Evolutionary conservation across 768 basidiomycete genomes (phyloP), one percentile per base, ranked within the genome.

Genomic region (Polyporus arcularius): DNA sequence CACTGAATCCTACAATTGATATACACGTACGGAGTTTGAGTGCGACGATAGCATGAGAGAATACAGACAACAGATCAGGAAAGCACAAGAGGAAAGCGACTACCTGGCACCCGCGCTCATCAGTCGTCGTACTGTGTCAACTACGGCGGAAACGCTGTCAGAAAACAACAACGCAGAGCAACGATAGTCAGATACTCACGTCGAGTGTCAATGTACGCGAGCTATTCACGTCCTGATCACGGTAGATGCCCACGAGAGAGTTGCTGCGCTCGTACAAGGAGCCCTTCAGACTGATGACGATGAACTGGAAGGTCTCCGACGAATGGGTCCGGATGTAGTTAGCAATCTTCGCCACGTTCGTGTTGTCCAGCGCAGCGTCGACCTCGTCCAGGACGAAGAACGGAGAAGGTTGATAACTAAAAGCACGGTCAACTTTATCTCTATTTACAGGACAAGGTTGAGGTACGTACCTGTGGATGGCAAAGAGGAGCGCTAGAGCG

Each of bases 361-460:
- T 97, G 72, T 98, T 96, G 76, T 98, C 96, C 42, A 98, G 81
- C 0, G 97, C 96, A 11, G 97, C 97, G 66, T 98, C 96, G 28
- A 97, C 94, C 75, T 98, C 96, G 70, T 98, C 96, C n/a, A 98
- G 81, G 14, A 98, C 96, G 72, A 98, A 98, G 80, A 98, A 98
- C 0, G 96, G 96, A 3, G 96, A 92, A 0, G 96, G 96, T 71
- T 96, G 95, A 72, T 93, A 98, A 67, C 96, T 96, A 60, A 38
- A 41, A 9, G 42, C 12, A 51, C n/a, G 5, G 32, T 49, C 16
- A 18, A 12, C 21, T 3, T 11, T 8, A 31, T 28, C 43, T 46
- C 51, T 21, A 46, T 38, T 30, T 46, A 26, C 38, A 18, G 0
- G 11, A 12, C 11, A 12, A 5, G 28, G 10, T 8, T 4, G 52